phyloP scores from a whole-genome alignment of 2,329 filamentous ascomycete species.

The Microcera coccophila region DNA sequence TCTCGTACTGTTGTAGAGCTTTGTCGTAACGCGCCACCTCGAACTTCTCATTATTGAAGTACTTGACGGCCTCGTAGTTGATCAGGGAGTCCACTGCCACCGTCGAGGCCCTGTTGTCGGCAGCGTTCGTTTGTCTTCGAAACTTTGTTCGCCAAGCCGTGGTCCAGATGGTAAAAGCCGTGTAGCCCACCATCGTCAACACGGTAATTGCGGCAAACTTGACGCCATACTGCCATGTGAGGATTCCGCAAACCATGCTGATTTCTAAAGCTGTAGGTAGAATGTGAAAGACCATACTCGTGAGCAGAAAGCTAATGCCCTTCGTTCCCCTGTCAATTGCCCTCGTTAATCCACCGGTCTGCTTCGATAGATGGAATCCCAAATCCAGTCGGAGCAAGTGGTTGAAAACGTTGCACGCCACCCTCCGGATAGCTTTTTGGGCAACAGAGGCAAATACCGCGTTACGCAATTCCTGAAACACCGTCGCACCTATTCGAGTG shows the following conservation, averaged over 20 bases:
- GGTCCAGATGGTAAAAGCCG: constrained; percentile 94
- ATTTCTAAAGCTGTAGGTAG: constrained; percentile 93
- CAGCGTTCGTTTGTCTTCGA: constrained; percentile 88
- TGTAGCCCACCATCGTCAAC: constrained; percentile 87
- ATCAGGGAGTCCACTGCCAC: constrained; percentile 95
- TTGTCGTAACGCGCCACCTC: constrained; percentile 88
- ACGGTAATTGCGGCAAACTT: constrained; percentile 90
- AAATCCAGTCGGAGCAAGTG: constrained; percentile 86
- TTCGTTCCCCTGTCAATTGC: constrained; percentile 97
- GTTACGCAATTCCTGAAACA: constrained; percentile 92
- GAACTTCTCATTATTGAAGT: constrained; percentile 98
- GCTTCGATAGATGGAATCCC: constrained; percentile 88
- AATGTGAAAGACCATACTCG: constrained; percentile 98
- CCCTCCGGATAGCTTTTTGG: constrained; percentile 89
- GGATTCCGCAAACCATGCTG: constrained; percentile 87
- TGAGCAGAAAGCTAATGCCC: constrained; percentile 94
- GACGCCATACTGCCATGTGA: constrained; percentile 92
- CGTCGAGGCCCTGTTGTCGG: constrained; percentile 91
- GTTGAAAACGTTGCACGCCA: constrained; percentile 88
- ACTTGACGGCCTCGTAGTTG: constrained; percentile 99
- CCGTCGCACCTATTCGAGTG: constrained; percentile 79
- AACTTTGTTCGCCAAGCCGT: constrained; percentile 98
- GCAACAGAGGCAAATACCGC: constrained; percentile 95
- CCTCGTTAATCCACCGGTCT: constrained; percentile 89
- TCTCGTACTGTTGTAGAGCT: constrained; percentile 81